Evolutionary conservation across 257 asterid species (phyloP), one percentile per base, ranked within the genome.

Genomic region (Jaltomata sinuosa): DNA sequence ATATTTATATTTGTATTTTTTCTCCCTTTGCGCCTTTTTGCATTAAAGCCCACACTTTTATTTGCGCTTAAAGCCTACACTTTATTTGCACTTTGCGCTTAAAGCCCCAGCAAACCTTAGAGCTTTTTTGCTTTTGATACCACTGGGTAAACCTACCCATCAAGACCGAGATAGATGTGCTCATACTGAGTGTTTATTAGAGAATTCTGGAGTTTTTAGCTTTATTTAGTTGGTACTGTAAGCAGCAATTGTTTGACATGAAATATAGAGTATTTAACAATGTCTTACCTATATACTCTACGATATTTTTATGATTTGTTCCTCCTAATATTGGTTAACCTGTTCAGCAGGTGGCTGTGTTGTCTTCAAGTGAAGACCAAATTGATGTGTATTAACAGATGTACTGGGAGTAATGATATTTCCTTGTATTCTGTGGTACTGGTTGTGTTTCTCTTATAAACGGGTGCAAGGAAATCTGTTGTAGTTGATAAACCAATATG

Each of bases 381-480:
- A 49, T 65, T 47, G n/a, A 79, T 61, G 80, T 68, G 83, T 87
- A 55, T 83, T 81, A 64, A 85, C 87, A 87, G 83, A 89, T 89
- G 93, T 86, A 83, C 12, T 76, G 76, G 90, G 87, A 89, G 93
- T 91, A 89, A 93, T 95, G 98, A 95, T 87, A 95, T 91, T 88
- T 80, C 87, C 87, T n/a, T 82, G 86, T 86, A 74, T 31, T 52
- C 42, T 22, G 57, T 80, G 87, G 84, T 88, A 83, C 90, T 83
- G 91, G 64, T 83, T 84, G 90, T 80, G 49, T 84, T 84, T 84
- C 83, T 84, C 78, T 80, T 54, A 62, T 86, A 61, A 84, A 53
- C 84, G 76, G 79, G 77, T 87, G 71, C 65, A 14, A 54, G 86
- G 27, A 55, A 84, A 67, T 87, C 84, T 88, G 19, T 84, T 59